These are phyloP conservation scores for Cyclotella distinguenda DNA, from an alignment of 108 stramenopile species.

Conservation along the genomic window DNA sequence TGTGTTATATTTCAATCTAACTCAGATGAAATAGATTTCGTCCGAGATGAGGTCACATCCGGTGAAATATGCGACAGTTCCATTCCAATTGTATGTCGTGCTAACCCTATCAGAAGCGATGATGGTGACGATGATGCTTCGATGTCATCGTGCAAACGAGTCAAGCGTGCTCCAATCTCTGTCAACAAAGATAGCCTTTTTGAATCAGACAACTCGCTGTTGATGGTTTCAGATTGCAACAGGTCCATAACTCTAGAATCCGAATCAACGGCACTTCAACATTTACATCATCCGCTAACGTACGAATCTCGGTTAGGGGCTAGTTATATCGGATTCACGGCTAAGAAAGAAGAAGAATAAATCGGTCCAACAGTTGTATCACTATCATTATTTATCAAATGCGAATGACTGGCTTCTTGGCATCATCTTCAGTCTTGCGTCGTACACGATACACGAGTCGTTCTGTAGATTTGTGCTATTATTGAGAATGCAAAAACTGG, in stretches of 20 bases:
- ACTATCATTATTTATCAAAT: not conserved
- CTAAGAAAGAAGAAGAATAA: constrained; percentile 3
- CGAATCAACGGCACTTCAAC: not conserved
- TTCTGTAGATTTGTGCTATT: too few species aligned
- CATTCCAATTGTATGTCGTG: constrained; percentile 15
- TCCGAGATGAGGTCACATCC: not conserved
- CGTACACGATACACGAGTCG: too few species aligned
- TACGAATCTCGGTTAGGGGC: constrained; percentile 6
- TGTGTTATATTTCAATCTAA: constrained; percentile 9
- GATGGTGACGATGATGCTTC: constrained; percentile 11
- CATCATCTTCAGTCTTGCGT: not conserved
- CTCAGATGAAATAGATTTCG: constrained; percentile 8
- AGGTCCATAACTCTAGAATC: not conserved
- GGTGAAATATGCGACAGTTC: not conserved
- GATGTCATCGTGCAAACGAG: constrained; percentile 23
- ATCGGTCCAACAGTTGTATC: not conserved
- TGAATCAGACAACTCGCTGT: too few species aligned
- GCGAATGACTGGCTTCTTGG: too few species aligned
- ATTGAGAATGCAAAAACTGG: too few species aligned
- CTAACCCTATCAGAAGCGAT: constrained; percentile 27
- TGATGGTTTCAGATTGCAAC: not conserved
- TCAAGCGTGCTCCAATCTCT: constrained; percentile 11
- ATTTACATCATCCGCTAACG: constrained; percentile 31
- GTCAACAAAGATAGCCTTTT: too few species aligned
- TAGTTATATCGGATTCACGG: not conserved